Evolutionary conservation across 2,329 filamentous ascomycete genomes (phyloP), one percentile per base, ranked within the genome.

Genomic region (Ophiognomonia clavigignenti-juglandacearum): DNA sequence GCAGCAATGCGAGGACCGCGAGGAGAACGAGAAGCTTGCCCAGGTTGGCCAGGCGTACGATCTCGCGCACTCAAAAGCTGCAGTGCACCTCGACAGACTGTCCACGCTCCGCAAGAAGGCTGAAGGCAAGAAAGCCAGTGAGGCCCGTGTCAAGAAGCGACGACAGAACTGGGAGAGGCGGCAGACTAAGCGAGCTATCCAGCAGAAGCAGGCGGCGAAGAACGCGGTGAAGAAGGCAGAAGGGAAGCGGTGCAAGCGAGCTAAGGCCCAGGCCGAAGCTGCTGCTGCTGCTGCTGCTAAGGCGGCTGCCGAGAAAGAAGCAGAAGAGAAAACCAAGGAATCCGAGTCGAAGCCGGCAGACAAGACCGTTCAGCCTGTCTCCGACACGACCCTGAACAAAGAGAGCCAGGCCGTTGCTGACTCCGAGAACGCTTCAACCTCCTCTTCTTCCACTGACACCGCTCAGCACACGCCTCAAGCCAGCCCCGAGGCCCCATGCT

Each of bases 11-110:
- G 78, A 79, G 43, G 70, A 70, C 2, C 69, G 75, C 5, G 64
- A 83, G 14, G 85, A 90, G 57, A 93, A 87, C 22, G 86, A 89
- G 56, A 95, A 95, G 64, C 74, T 95, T 2, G 73, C 83, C 1
- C 72, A 80, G 10, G 80, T 85, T n/a, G 84, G 84, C 2, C 71
- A 82, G 43, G 82, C 82, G 1, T 87, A 86, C 52, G 84, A 88
- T 54, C 72, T 87, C 6, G 83, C 85, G 1, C 82, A 87, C 61
- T 77, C 78, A 53, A 86, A 86, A 59, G 64, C 61, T 3, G 57
- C 63, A 0, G 57, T 57, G 2, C 63, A 67, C 39, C 51, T 66
- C 19, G 57, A 60, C 19, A 60, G 57, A n/a, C 56, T 66, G 9
- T 82, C 78, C 4, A 70, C 69, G 23, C 57, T 74, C 22, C 63